Conservation (phyloP, 371 early-diverging fungal genomes). For the Massospora cicadina region DNA sequence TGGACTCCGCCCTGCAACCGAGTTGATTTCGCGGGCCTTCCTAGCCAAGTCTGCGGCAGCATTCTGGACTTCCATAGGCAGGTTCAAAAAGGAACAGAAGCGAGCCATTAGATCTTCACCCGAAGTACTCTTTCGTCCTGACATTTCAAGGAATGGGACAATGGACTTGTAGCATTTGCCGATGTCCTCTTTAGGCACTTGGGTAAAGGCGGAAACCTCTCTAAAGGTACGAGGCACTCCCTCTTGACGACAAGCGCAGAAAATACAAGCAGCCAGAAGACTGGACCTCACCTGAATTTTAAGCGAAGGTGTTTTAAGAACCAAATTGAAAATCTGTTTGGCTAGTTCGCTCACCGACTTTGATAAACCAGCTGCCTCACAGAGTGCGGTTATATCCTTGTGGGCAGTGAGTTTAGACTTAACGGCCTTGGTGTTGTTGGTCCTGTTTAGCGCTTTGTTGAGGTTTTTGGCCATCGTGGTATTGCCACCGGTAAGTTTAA, state of each 20-base stretch:
- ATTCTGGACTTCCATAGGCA: conserved; percentile 50
- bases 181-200: conserved; percentile 84
- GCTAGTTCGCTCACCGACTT: conserved; percentile 82
- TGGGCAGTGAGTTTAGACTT: conserved; percentile 73
- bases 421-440: conserved; percentile 56
- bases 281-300: conserved; percentile 82
- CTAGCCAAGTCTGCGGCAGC: conserved; percentile 52
- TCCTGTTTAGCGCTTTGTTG: conserved; percentile 56
- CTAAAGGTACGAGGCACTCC: conserved; percentile 90
- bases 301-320: conserved; percentile 70
- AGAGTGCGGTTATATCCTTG: conserved; percentile 82
- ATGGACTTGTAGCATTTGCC: conserved; percentile 50
- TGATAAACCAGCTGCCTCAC: conserved; percentile 76
- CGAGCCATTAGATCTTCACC: conserved; percentile 68
- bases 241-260: conserved; percentile 90
- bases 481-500: conserved; percentile 65
- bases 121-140: conserved; percentile 21
- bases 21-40: conserved; percentile 55
- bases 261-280: conserved; percentile 93
- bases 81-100: conserved; percentile 62
- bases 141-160: conserved; percentile 5
- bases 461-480: conserved; percentile 49
- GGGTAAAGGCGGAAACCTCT: conserved; percentile 89
- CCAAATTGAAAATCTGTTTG: conserved; percentile 86
- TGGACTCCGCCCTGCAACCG: conserved; percentile 78